Percentiles rank a stretch among this genome's conserved stretches.
These are phyloP conservation scores for Tulasnella sp. DNA, from an alignment of 768 basidiomycete genomes.

Conservation along the genomic window DNA sequence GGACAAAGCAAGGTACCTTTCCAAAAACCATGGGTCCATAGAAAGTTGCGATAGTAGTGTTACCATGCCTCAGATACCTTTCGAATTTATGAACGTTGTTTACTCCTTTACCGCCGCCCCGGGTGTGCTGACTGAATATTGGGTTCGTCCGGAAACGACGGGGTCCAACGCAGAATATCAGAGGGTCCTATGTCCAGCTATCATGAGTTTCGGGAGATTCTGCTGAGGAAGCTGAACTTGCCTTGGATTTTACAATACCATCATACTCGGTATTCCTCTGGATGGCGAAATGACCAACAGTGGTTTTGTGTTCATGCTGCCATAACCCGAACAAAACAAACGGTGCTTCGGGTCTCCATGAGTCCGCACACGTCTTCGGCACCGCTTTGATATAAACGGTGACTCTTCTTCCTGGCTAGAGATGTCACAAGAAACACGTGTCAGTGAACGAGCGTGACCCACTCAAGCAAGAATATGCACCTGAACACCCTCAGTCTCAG, in stretches of 20 bases:
- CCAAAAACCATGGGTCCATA: constrained; percentile 88
- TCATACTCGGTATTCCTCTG: constrained; percentile 92
- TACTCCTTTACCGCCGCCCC: constrained; percentile 76
- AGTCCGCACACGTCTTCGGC: constrained; percentile 41
- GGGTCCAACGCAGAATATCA: constrained; percentile 80
- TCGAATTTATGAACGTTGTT: constrained; percentile 99
- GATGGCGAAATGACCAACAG: constrained; percentile 82
- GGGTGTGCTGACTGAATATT: constrained; percentile 81
- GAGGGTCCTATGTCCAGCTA: constrained; percentile 47
- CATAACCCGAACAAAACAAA: constrained; percentile 68
- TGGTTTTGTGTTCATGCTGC: constrained; percentile 93
- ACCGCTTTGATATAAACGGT: constrained; percentile 64
- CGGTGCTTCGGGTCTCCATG: constrained; percentile 29
- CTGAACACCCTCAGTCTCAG: constrained; percentile 56
- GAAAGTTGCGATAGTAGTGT: constrained; percentile 67
- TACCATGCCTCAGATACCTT: constrained; percentile 73
- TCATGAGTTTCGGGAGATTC: not conserved
- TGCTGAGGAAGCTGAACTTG: constrained; percentile 24
- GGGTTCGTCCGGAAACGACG: constrained; percentile 76
- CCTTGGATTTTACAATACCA: constrained; percentile 83
- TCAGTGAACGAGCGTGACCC: not conserved
- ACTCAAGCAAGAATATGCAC: constrained; percentile 31
- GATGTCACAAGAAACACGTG: not conserved
- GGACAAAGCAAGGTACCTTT: constrained; percentile 61
- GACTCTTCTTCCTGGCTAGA: constrained; percentile 69